Percentiles rank a stretch among this genome's conserved stretches.
phyloP scores from a whole-genome alignment of 441 rosid genomes.

The Mallotus repandus region DNA sequence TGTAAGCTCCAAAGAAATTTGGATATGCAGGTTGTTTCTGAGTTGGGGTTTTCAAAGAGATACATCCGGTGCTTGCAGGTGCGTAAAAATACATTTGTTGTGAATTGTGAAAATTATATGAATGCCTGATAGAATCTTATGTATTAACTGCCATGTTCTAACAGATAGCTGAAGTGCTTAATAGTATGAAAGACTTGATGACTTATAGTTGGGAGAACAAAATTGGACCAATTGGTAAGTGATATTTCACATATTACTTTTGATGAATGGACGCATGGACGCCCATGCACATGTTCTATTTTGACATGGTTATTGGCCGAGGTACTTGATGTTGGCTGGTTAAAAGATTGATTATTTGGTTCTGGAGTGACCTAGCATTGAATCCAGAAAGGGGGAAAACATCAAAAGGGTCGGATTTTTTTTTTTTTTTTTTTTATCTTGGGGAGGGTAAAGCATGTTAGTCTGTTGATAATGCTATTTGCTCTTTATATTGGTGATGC shows the following conservation, averaged over 20 bases:
- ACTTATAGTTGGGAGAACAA: conserved; percentile 37
- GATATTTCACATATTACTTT: not conserved
- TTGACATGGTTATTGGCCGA: not conserved
- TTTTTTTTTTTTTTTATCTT: too few relatives aligned
- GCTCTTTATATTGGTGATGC: not conserved
- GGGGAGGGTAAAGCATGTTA: not conserved
- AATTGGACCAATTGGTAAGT: conserved; percentile 43
- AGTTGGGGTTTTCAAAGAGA: conserved; percentile 49
- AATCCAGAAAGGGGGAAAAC: too few relatives aligned
- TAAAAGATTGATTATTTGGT: too few relatives aligned
- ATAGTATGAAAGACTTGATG: conserved; percentile 46
- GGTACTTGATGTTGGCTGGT: too few relatives aligned
- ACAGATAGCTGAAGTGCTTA: conserved; percentile 48
- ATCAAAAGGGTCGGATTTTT: too few relatives aligned
- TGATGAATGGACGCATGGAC: not conserved
- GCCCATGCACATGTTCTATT: not conserved
- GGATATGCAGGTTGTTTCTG: conserved; percentile 33
- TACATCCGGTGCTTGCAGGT: conserved; percentile 48
- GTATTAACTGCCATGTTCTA: not conserved
- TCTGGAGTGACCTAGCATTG: too few relatives aligned
- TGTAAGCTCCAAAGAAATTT: conserved; percentile 37
- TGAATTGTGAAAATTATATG: not conserved
- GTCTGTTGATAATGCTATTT: not conserved
- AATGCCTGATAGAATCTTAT: not conserved
- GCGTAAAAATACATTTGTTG: not conserved